phyloP scores from a whole-genome alignment of 1,139 yeast genomes.

The Candida gigantensis region DNA sequence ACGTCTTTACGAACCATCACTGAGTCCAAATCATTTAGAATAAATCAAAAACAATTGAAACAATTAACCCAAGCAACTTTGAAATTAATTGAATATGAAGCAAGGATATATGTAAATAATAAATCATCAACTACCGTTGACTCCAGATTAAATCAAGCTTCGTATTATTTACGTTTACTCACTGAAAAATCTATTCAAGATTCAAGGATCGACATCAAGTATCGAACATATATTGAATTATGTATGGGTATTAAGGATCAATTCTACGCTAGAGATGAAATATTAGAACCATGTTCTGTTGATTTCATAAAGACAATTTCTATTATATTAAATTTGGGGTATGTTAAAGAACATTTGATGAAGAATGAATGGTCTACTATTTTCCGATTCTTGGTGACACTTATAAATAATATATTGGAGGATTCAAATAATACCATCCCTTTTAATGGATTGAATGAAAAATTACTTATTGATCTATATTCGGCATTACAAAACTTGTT shows the following conservation, averaged over 20 bases:
- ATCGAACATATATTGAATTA: slow-evolving; percentile 32
- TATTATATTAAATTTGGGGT: slow-evolving; percentile 27
- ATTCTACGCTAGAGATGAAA: slow-evolving; percentile 15
- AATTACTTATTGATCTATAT: slow-evolving; percentile 20
- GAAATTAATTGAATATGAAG: slow-evolving; percentile 43
- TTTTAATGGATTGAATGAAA: slow-evolving; percentile 8
- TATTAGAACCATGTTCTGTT: slow-evolving; percentile 36
- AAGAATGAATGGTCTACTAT: slow-evolving; percentile 31
- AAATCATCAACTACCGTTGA: slow-evolving; percentile 28
- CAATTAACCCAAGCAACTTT: slow-evolving; percentile 39
- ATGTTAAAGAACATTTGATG: slow-evolving; percentile 43
- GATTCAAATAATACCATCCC: slow-evolving; percentile 2
- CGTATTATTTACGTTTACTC: slow-evolving; percentile 38
- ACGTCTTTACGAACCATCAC: slow-evolving; percentile 36
- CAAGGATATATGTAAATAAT: slow-evolving; percentile 31
- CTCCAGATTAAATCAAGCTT: slow-evolving; percentile 41
- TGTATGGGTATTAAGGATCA: slow-evolving; percentile 23
- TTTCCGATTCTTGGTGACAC: slow-evolving; percentile 23
- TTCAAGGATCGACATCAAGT: slow-evolving; percentile 25
- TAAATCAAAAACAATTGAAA: slow-evolving; percentile 26
- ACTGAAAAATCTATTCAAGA: slow-evolving; percentile 25
- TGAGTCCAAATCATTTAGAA: slow-evolving; percentile 21
- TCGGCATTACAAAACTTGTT: slow-evolving; percentile 25
- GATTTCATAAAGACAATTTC: slow-evolving; percentile 34
- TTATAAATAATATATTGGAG: slow-evolving; percentile 7